Base-by-base conservation (phyloP, 176 grass and related monocot species). In the Zoysia pacifica region DNA sequence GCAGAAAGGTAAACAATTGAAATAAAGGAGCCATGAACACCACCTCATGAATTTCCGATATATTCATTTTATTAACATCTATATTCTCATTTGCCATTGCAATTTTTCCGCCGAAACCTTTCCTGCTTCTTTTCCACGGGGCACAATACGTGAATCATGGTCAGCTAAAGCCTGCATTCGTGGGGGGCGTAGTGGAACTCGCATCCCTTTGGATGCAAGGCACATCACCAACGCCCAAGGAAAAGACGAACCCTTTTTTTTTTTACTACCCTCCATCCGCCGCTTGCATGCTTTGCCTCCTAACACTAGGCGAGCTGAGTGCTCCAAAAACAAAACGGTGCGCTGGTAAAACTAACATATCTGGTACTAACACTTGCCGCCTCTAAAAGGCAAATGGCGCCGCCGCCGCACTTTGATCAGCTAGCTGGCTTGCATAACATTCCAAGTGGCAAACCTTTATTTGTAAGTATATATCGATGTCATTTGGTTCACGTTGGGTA, bases 131-230 rank as follows among this genome's bases (percentile, higher is more conserved):
- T 84, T 84, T 88, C 72, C 63, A 70, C 28, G 28, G 47, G 47
- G 70, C 86, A 75, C 81, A 83, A 83, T 80, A 56, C 64, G 81
- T 64, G 81, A 88, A 88, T 84, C 46, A 75, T 75, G 55, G 28
- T 28, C 28, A 80, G 63, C 16, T 80, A 88, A 88, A 88, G 86
- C 81, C 81, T 84, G 70, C 47, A 80, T 65, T 84, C 70, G 81
- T 89, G 86, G 76, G 48, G 48, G 28, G 28, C 35, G 84, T 75
- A 84, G 81, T 88, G 81, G 86, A 79, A 84, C 53, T 88, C 70
- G 63, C 81, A 86, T 88, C 76, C 81, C 86, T 88, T 88, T 84
- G 76, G 75, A 84, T 75, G 77, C 86, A 88, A 88, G 86, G 81
- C 81, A 84, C 70, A 88, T 88, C 70, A 56, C 76, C 76, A 46